These are phyloP conservation scores for Sugiyamaella chiloensis DNA, from an alignment of 805 yeast species.

Conservation along the genomic window DNA sequence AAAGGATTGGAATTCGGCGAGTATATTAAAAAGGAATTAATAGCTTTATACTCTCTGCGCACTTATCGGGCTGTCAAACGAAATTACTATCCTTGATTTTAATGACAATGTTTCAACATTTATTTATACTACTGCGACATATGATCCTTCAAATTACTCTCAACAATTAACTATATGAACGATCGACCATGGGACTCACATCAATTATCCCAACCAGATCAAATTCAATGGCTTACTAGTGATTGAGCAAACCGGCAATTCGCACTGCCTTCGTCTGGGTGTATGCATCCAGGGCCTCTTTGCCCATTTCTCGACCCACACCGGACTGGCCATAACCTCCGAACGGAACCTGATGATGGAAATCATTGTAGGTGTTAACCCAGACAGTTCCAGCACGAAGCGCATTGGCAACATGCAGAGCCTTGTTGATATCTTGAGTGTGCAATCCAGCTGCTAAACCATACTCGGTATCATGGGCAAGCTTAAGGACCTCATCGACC, in stretches of 20 bases:
- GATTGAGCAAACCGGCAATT: constrained; percentile 34
- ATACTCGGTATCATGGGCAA: constrained; percentile 73
- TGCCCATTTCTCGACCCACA: constrained; percentile 77
- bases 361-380: constrained; percentile 70
- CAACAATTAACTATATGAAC: too few relatives aligned
- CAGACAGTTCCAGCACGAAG: constrained; percentile 68
- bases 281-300: constrained; percentile 65
- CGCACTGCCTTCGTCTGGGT: constrained; percentile 76
- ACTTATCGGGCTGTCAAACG: constrained; percentile 36
- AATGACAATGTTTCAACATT: too few relatives aligned
- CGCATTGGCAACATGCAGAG: constrained; percentile 58
- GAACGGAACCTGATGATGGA: constrained; percentile 67
- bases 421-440: constrained; percentile 61
- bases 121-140: neutral
- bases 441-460: constrained; percentile 85
- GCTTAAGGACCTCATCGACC: constrained; percentile 62
- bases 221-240: neutral
- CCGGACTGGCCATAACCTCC: constrained; percentile 83
- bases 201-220: too few relatives aligned
- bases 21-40: constrained; percentile 37
- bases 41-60: constrained; percentile 35
- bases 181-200: too few relatives aligned
- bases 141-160: neutral
- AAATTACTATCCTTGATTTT: constrained; percentile 25
- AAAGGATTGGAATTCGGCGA: constrained; percentile 35